Evolutionary conservation across 23 red algal genomes (phyloP).

Genomic region (Gracilaria domingensis): DNA sequence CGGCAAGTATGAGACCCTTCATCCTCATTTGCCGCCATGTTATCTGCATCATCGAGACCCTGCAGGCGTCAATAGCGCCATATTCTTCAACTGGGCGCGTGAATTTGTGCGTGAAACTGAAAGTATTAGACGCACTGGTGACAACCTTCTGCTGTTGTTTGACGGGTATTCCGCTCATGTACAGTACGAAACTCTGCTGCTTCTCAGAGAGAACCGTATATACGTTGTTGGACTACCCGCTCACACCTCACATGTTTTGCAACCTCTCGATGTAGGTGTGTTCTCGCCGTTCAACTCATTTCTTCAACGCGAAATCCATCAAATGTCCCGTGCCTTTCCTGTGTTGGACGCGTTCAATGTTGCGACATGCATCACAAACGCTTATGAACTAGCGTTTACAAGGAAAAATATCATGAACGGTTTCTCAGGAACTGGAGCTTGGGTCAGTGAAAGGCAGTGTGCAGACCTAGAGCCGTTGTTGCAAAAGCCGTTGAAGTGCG

Average conservation of each 20-base stretch:
- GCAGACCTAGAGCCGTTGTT: too few species aligned
- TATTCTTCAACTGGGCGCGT: not conserved
- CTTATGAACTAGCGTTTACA: not conserved
- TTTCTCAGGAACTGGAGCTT: too few species aligned
- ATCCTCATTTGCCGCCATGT: not conserved
- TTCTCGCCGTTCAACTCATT: conserved; percentile 12
- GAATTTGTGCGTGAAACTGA: not conserved
- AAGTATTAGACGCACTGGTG: not conserved
- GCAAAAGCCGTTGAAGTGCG: too few species aligned
- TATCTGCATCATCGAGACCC: not conserved
- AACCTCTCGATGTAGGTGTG: conserved; percentile 4
- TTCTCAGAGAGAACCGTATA: not conserved
- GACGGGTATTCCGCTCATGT: not conserved
- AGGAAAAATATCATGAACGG: too few species aligned
- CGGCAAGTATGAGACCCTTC: not conserved
- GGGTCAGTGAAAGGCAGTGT: too few species aligned
- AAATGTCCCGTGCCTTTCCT: too few species aligned
- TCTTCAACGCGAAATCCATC: not conserved
- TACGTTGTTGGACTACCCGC: not conserved
- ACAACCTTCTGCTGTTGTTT: not conserved
- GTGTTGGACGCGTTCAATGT: not conserved
- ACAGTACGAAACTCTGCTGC: not conserved
- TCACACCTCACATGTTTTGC: not conserved
- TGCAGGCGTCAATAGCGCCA: not conserved
- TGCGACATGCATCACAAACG: not conserved